phyloP scores from a whole-genome alignment of 129 eudicot genomes.

The Ambrosia trifida region DNA sequence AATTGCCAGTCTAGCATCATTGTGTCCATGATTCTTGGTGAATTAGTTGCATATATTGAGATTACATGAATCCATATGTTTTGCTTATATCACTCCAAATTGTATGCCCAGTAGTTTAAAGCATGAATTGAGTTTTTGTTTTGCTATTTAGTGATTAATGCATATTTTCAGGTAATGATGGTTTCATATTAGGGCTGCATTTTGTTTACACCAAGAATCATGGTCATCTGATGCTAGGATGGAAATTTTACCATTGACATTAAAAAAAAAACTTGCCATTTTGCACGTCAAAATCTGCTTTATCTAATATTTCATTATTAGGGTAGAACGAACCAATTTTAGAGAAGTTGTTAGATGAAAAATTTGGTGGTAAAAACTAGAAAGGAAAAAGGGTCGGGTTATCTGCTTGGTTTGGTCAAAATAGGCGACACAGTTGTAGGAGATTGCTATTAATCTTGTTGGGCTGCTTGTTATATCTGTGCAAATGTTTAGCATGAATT shows the following conservation, averaged over 20 bases:
- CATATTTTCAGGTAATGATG: conserved; percentile 31
- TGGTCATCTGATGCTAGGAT: conserved; percentile 34
- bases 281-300: conserved; percentile 2
- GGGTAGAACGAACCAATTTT: not conserved
- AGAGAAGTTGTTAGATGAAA: not conserved
- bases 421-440: conserved; percentile 22
- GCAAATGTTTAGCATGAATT: conserved; percentile 20
- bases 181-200: conserved; percentile 8
- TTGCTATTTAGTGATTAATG: not conserved
- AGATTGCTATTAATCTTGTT: conserved; percentile 33
- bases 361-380: conserved; percentile 4
- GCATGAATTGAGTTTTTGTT: not conserved
- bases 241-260: not conserved
- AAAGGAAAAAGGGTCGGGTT: not conserved
- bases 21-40: conserved; percentile 38
- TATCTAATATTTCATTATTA: not conserved
- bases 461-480: conserved; percentile 29
- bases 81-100: not conserved
- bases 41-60: conserved; percentile 9
- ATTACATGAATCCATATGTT: not conserved
- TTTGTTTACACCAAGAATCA: conserved; percentile 29
- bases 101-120: not conserved
- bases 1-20: conserved; percentile 23
- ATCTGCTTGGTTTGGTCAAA: conserved; percentile 4
- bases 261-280: not conserved